Conservation (phyloP, 345 rosid species). For the Linum lewisii region DNA sequence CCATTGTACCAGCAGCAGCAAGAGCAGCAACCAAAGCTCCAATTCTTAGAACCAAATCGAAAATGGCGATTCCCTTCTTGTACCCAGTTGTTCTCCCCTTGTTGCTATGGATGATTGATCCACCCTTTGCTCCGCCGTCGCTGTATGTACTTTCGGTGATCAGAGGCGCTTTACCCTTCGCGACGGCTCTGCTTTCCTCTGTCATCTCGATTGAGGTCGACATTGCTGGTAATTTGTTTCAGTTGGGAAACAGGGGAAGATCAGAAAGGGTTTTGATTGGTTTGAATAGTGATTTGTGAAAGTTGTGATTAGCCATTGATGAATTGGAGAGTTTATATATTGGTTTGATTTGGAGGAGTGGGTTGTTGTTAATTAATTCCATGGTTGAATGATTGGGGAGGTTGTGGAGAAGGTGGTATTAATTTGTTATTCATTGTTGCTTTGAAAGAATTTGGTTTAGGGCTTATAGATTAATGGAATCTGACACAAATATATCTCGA, state of each 20-base stretch:
- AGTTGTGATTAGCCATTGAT: too few relatives aligned
- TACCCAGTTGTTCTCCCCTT: constrained; percentile 1
- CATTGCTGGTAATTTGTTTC: not conserved
- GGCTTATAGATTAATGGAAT: not conserved
- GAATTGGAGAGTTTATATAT: not conserved
- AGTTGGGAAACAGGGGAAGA: not conserved
- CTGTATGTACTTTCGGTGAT: not conserved
- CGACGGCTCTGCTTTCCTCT: not conserved
- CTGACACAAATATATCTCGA: too few relatives aligned
- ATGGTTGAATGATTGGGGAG: not conserved
- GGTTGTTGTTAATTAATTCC: not conserved
- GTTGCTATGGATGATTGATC: not conserved
- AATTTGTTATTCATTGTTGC: too few relatives aligned
- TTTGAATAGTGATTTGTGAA: not conserved
- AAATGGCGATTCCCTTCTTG: constrained; percentile 34
- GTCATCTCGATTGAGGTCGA: not conserved
- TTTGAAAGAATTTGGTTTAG: not conserved
- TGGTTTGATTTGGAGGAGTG: not conserved
- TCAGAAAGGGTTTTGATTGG: not conserved
- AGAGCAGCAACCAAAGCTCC: constrained; percentile 28
- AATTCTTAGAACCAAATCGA: constrained; percentile 38
- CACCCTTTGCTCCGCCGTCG: not conserved
- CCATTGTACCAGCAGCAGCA: constrained; percentile 37
- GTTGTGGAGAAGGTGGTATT: not conserved
- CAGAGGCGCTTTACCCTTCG: constrained; percentile 1